Evolutionary conservation across 345 rosid genomes (phyloP).

Genomic region (Combretum micranthum): DNA sequence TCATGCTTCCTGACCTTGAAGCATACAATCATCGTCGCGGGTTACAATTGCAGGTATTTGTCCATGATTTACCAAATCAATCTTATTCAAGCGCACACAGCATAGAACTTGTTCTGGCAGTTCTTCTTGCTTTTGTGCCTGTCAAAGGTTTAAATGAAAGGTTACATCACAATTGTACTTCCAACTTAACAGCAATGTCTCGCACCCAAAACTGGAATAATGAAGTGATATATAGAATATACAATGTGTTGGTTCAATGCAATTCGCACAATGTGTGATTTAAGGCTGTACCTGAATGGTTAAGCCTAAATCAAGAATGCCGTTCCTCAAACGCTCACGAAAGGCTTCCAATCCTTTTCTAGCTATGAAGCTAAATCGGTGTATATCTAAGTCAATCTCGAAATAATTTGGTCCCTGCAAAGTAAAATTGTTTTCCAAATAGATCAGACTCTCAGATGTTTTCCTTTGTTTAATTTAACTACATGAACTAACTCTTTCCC

Average conservation of each 20-base stretch:
- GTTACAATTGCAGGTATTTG: conserved; percentile 59
- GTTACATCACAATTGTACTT: no score
- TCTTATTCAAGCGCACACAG: conserved; percentile 61
- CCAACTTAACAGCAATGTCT: background rate
- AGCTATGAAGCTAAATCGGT: conserved; percentile 79
- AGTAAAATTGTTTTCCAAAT: background rate
- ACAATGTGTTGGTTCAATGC: no score
- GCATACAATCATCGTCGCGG: conserved; percentile 18
- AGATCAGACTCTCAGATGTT: background rate
- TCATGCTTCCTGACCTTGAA: background rate
- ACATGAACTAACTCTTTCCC: no score
- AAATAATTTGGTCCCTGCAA: conserved; percentile 70
- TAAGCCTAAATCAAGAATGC: conserved; percentile 53
- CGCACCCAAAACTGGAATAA: background rate
- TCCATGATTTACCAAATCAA: conserved; percentile 61
- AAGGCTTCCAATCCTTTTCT: conserved; percentile 85
- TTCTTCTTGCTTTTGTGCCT: conserved; percentile 84
- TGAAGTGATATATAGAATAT: background rate
- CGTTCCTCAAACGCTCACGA: conserved; percentile 50
- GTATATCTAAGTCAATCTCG: conserved; percentile 75
- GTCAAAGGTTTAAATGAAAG: background rate
- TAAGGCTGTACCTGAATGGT: no score
- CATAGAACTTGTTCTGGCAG: conserved; percentile 80
- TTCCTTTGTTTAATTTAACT: no score
- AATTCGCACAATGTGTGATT: no score